A percentile compares a stretch with the other conserved stretches of the same genome.
These are phyloP conservation scores for Ceratocystiopsis minuta DNA, from an alignment of 2,329 filamentous ascomycete genomes.

Conservation along the genomic window DNA sequence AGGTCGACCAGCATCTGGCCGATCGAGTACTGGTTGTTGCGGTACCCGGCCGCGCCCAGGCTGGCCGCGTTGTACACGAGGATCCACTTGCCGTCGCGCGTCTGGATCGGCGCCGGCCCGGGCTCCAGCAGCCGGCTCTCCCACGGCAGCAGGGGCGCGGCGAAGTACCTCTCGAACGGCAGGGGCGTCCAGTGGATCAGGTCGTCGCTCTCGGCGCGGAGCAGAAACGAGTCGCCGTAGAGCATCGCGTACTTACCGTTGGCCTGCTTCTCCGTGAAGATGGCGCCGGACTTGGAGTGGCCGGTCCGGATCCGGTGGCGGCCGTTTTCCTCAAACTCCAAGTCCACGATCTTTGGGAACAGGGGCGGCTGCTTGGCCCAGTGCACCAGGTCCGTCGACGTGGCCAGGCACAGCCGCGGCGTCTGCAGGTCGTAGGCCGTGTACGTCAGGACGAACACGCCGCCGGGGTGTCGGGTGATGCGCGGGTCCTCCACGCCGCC, in stretches of 20 bases:
- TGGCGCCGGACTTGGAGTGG: constrained; percentile 2
- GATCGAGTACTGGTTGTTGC: constrained; percentile 5
- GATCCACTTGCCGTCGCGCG: constrained; percentile 1
- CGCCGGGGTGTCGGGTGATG: constrained; percentile 16
- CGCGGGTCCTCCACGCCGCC: constrained; percentile 20
- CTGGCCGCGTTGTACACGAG: constrained; percentile 1
- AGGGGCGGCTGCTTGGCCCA: constrained; percentile 17
- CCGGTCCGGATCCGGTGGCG: constrained; percentile 1
- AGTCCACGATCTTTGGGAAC: constrained; percentile 11
- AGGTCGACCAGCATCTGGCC: constrained; percentile 4
- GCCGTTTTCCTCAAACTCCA: constrained; percentile 2
- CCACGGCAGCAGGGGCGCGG: neutral
- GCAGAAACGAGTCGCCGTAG: neutral
- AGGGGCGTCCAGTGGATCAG: neutral
- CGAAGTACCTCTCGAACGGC: neutral
- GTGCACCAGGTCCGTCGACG: constrained; percentile 17
- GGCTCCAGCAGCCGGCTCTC: constrained; percentile 1
- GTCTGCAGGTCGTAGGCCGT: constrained; percentile 16
- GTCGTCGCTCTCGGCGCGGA: neutral
- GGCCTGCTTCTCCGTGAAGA: neutral
- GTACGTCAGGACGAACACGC: constrained; percentile 20
- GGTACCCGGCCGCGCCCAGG: constrained; percentile 1
- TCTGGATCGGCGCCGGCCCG: neutral
- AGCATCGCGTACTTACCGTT: constrained; percentile 1
- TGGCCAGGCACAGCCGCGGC: constrained; percentile 18